These are phyloP conservation scores for Alternaria longipes DNA, from an alignment of 2,329 filamentous ascomycete genomes.

Conservation along the genomic window DNA sequence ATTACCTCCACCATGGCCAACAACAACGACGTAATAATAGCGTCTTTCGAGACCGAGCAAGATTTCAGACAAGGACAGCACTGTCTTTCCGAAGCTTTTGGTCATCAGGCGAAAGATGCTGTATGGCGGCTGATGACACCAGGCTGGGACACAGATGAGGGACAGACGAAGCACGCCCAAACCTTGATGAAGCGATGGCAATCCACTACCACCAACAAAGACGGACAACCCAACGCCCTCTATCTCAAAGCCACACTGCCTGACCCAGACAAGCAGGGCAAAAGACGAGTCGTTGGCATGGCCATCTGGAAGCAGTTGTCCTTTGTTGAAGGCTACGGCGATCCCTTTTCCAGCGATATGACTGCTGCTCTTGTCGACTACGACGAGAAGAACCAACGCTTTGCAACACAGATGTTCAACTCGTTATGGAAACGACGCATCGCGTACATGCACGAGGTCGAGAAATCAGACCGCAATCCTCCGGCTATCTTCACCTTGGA, in stretches of 20 bases:
- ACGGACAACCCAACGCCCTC: constrained; percentile 60
- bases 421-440: constrained; percentile 58
- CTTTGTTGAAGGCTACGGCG: constrained; percentile 59
- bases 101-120: constrained; percentile 60
- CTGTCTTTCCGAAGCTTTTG: constrained; percentile 57
- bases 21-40: constrained; percentile 23
- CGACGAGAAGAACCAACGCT: constrained; percentile 58
- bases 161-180: constrained; percentile 49
- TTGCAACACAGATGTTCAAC: constrained; percentile 55
- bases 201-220: constrained; percentile 51
- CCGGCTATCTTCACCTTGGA: constrained; percentile 61
- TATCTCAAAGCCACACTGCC: constrained; percentile 65
- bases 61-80: constrained; percentile 43
- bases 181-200: constrained; percentile 57
- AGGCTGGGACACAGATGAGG: constrained; percentile 63
- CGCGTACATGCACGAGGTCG: constrained; percentile 35
- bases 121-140: constrained; percentile 64
- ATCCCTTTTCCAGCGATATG: constrained; percentile 40
- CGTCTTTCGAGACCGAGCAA: constrained; percentile 31
- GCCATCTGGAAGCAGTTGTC: constrained; percentile 67
- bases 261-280: constrained; percentile 32
- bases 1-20: constrained; percentile 22
- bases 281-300: constrained; percentile 58
- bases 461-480: constrained; percentile 37
- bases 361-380: constrained; percentile 42